Percentiles rank a stretch among this genome's conserved stretches.
phyloP scores from a whole-genome alignment of 139 green algal genomes.

The Chlamydomonas incerta region DNA sequence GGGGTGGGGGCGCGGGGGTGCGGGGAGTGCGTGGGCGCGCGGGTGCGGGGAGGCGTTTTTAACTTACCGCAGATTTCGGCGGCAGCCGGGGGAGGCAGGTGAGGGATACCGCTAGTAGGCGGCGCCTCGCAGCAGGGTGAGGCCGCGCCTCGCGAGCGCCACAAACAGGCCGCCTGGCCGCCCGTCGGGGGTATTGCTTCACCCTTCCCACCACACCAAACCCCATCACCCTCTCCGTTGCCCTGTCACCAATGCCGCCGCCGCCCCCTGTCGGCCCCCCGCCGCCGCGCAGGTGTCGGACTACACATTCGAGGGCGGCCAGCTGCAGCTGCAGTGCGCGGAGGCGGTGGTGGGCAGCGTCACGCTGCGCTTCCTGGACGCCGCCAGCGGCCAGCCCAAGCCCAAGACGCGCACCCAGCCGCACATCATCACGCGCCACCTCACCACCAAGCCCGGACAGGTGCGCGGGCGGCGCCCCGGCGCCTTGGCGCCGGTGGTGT shows the following conservation, averaged over 20 bases:
- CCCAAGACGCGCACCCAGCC: slow-evolving; percentile 82
- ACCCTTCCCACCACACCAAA: not conserved
- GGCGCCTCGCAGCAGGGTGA: no score
- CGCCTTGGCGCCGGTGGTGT: no score
- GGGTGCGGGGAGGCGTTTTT: no score
- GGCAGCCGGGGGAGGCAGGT: no score
- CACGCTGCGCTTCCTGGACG: slow-evolving; percentile 83
- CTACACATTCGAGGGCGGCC: slow-evolving; percentile 55
- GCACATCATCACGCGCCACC: slow-evolving; percentile 84
- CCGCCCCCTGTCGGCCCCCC: not conserved
- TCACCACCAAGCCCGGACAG: slow-evolving; percentile 79
- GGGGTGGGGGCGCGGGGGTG: not conserved
- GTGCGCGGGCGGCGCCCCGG: not conserved
- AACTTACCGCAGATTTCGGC: no score
- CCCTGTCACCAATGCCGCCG: not conserved
- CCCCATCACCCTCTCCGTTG: not conserved
- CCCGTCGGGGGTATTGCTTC: no score
- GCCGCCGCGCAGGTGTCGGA: slow-evolving; percentile 44
- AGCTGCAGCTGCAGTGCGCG: slow-evolving; percentile 55
- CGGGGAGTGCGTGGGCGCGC: not conserved
- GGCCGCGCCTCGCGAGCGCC: no score
- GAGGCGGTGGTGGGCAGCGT: slow-evolving; percentile 86
- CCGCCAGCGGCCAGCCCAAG: slow-evolving; percentile 60
- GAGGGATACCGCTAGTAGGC: no score
- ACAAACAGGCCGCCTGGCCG: no score